Evolutionary conservation across 78 protist genomes (phyloP), one percentile per base, ranked within the genome.

Genomic region (Dictyostelium purpureum): DNA sequence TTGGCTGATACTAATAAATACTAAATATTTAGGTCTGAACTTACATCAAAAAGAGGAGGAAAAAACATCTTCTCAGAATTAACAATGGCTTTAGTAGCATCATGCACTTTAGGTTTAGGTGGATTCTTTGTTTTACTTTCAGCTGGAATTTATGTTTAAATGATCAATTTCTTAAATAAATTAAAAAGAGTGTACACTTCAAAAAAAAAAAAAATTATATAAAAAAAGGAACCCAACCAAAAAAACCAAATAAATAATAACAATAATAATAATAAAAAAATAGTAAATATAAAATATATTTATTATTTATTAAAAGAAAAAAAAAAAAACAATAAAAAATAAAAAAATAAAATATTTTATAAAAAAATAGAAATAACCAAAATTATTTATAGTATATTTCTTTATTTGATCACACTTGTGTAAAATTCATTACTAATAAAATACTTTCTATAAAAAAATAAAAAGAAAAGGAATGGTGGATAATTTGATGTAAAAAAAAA

Each of bases 51-150:
- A 16, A 45, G 43, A 31, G 26, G 21, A 21, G 16, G 35, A 67
- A 85, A 54, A 38, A 85, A 85, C 35, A 70, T 85, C 40, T 73
- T 66, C 43, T 21, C 51, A 37, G 92, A 73, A 59, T 49, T 73
- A 56, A 45, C 77, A 42, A 28, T 67, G 6, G 92, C 92, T 28
- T 45, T 45, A 21, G 26, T 85, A 47, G 74, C 92, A 37, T 70
- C 92, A 31, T 24, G 33, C 45, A 85, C 76, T 31, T 73, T 85
- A 66, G 90, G 92, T 47, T 24, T 61, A 52, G 92, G 92, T 61
- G n/a, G 26, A 43, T 85, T 85, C 52, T 85, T 85, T 65, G 92
- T 74, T 35, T 52, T 85, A 26, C 61, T 85, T 35, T 81, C 92
- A 18, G 45, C 52, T 73, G 92, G 92, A 16, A 85, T 85, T 66